Percentiles rank a stretch among this genome's conserved stretches.
phyloP scores from a whole-genome alignment of 139 green algal genomes.

The Coelastrella sp. region DNA sequence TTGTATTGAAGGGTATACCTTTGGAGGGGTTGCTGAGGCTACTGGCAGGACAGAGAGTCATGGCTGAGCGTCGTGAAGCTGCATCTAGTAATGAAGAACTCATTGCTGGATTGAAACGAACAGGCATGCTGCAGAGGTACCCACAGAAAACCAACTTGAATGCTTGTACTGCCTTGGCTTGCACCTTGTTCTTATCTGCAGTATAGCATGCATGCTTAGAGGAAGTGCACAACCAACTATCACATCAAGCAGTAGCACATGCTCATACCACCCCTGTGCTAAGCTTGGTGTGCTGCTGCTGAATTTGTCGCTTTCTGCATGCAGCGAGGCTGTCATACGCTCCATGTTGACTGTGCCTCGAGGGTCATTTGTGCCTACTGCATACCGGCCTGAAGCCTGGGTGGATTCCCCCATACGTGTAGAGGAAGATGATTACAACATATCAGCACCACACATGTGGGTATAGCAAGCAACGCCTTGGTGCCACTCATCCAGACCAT shows the following conservation, averaged over 20 bases:
- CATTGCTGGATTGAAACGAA: conserved; percentile 56
- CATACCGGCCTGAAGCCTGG: conserved; percentile 67
- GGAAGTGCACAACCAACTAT: neutral
- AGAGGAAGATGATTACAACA: conserved; percentile 77
- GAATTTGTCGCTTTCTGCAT: neutral
- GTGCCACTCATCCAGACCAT: no score
- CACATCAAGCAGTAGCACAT: neutral
- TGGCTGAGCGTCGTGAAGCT: conserved; percentile 37
- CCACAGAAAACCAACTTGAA: no score
- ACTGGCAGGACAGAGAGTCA: conserved; percentile 56
- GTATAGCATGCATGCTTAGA: neutral
- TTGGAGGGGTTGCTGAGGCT: conserved; percentile 68
- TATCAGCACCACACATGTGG: conserved; percentile 83
- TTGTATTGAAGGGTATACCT: neutral
- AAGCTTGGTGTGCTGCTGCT: no score
- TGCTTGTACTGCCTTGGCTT: no score
- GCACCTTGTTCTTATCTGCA: no score
- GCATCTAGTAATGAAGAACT: conserved; percentile 71
- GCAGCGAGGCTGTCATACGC: conserved; percentile 63
- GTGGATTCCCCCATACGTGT: conserved; percentile 75
- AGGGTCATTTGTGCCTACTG: conserved; percentile 71
- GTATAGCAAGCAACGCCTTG: neutral
- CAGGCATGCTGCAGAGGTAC: conserved; percentile 56
- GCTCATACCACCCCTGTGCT: neutral
- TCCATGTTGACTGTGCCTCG: conserved; percentile 70